phyloP scores from a whole-genome alignment of 2,329 filamentous ascomycete genomes.

The Penicillium verrucosum region DNA sequence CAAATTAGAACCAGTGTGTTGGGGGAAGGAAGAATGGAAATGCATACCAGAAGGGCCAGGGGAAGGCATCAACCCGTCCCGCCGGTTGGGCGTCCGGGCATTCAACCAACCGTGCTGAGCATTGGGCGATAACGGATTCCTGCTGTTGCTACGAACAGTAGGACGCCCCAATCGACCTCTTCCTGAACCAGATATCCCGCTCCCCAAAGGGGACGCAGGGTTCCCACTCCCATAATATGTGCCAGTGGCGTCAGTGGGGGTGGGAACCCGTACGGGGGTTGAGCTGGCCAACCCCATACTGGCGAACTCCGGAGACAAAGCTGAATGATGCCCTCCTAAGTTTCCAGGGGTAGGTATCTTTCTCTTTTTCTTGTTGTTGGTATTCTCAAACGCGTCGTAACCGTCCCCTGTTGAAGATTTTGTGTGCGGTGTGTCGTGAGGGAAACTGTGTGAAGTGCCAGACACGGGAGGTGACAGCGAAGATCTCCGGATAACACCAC shows the following conservation, averaged over 20 bases:
- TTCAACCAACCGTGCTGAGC: conserved; percentile 55
- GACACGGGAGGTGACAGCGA: conserved; percentile 32
- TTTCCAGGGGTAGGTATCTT: conserved; percentile 92
- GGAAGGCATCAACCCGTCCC: conserved; percentile 47
- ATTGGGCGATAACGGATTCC: conserved; percentile 61
- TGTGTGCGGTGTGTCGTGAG: conserved; percentile 20
- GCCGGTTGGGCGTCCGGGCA: conserved; percentile 49
- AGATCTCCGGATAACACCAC: conserved; percentile 40
- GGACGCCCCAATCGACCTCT: conserved; percentile 75
- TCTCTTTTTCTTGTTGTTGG: conserved; percentile 98
- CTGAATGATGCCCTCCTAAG: conserved; percentile 56
- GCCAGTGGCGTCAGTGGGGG: conserved; percentile 47
- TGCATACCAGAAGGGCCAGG: conserved; percentile 38
- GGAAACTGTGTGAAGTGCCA: background rate
- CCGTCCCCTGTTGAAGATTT: conserved; percentile 71
- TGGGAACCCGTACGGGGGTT: conserved; percentile 43
- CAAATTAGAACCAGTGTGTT: conserved; percentile 8
- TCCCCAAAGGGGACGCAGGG: conserved; percentile 54
- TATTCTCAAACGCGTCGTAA: conserved; percentile 97
- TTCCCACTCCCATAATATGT: conserved; percentile 58
- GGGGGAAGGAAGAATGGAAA: background rate
- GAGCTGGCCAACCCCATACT: conserved; percentile 58
- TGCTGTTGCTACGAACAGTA: conserved; percentile 49
- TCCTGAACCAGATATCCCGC: conserved; percentile 78
- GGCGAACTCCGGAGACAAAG: conserved; percentile 62